Base-by-base conservation (phyloP, 2,329 filamentous ascomycete species). In the Chaetomiaceae sp. region DNA sequence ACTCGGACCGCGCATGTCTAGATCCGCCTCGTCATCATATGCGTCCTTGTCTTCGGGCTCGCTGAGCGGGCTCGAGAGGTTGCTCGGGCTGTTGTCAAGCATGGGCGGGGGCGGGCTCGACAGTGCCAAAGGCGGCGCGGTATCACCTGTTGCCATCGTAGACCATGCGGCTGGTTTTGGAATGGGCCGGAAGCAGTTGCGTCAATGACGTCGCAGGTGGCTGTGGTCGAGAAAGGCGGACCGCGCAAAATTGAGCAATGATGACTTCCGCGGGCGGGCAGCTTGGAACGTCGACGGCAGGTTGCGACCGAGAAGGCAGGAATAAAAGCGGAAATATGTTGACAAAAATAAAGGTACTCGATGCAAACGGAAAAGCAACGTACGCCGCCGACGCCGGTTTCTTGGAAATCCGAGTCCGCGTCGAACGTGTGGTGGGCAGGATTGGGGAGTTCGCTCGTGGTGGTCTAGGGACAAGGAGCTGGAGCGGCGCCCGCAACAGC, bases 31-130 rank as follows among this genome's bases (percentile, higher is more conserved):
- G 48, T 86, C 86, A 58, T 87, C 83, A 47, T 89, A 86, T 38
- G 76, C 79, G 57, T 89, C 85, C 64, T 82, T 82, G 64, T 95
- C 89, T 65, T 91, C 90, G 52, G 95, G 88, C 64, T 96, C 92
- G 73, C 90, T 96, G 62, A 97, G 78, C 64, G 90, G 94, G 70
- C 92, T 97, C 34, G 91, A 96, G 48, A 87, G 78, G 67, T 84
- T 85, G 67, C 87, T 88, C 64, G 85, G 83, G 62, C 80, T 79
- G 58, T 74, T 73, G 63, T 80, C 79, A 58, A 72, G 71, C 45
- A 70, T 65, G 55, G 74, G 69, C 58, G 72, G 71, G 46, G 78
- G 75, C 56, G 77, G 74, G 62, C 75, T 73, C 60, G 75, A 75
- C 62, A 73, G 71, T 62, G 73, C 70, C 66, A 73, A 71, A 62